Conservation (phyloP, 106 monocot species). For the Amphibolis antarctica region DNA sequence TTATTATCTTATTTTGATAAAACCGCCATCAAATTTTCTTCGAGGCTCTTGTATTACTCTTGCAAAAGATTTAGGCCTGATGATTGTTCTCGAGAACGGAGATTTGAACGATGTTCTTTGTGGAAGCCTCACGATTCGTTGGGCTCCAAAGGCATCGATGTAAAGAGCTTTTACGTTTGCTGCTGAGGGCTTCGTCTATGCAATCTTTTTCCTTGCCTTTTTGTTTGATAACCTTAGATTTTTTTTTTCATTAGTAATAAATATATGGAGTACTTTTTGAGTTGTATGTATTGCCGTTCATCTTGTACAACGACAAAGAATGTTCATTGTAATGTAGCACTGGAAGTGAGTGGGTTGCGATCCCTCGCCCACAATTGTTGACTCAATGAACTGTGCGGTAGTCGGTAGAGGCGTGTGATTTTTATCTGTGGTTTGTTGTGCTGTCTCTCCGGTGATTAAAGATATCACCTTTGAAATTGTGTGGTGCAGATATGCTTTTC, state of each 20-base stretch:
- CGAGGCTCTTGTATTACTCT: background rate
- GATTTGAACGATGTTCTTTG: conserved; percentile 15
- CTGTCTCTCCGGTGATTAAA: too few relatives aligned
- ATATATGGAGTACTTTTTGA: background rate
- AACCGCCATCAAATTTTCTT: background rate
- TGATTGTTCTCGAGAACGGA: conserved; percentile 20
- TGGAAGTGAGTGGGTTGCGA: too few relatives aligned
- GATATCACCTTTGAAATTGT: too few relatives aligned
- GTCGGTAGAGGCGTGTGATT: too few relatives aligned
- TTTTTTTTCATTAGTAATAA: background rate
- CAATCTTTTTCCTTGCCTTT: background rate
- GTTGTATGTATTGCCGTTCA: too few relatives aligned
- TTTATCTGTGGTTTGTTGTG: too few relatives aligned
- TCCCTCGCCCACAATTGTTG: too few relatives aligned
- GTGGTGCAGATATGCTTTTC: too few relatives aligned
- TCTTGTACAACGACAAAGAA: background rate
- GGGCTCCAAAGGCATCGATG: conserved; percentile 20
- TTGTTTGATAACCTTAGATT: background rate
- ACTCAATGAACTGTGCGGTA: too few relatives aligned
- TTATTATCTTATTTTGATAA: background rate
- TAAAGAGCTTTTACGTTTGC: conserved; percentile 3
- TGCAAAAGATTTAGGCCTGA: conserved; percentile 5
- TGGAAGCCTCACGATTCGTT: conserved; percentile 12
- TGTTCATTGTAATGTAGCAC: background rate
- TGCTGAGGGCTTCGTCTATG: background rate